Conservation (phyloP, 148 eudicot species). For the Amaranthus hypochondriacus region DNA sequence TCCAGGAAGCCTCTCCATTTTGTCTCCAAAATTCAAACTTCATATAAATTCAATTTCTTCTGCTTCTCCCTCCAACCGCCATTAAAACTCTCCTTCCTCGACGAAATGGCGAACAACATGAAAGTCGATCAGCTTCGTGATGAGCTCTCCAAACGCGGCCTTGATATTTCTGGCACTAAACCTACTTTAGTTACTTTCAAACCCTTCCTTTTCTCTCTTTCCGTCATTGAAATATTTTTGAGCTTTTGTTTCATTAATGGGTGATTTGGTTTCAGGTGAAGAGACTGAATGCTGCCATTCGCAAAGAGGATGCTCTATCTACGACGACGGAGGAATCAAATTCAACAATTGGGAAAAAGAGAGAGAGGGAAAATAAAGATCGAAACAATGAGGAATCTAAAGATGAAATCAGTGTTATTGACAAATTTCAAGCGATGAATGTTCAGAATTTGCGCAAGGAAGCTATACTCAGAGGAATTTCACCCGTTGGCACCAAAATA, state of each 20-base stretch:
- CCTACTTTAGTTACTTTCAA: constrained; percentile 42
- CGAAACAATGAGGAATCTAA: constrained; percentile 16
- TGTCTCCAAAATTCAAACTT: background rate
- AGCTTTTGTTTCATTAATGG: background rate
- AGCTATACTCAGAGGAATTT: constrained; percentile 56
- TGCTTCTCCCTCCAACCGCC: background rate
- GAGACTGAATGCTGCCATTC: constrained; percentile 56
- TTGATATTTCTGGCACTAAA: constrained; percentile 63
- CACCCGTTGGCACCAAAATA: constrained; percentile 56
- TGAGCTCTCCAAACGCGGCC: constrained; percentile 65
- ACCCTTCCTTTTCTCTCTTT: background rate
- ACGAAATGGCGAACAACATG: constrained; percentile 35
- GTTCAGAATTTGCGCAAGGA: constrained; percentile 54
- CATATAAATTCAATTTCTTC: constrained; percentile 8
- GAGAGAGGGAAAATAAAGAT: constrained; percentile 38
- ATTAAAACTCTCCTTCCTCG: background rate
- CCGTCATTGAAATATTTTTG: background rate
- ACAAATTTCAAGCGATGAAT: constrained; percentile 50
- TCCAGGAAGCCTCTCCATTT: background rate
- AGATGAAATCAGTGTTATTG: constrained; percentile 36
- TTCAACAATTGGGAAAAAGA: constrained; percentile 33
- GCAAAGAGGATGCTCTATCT: constrained; percentile 29
- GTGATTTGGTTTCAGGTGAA: constrained; percentile 33
- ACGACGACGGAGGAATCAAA: background rate
- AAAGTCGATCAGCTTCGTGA: constrained; percentile 74